These are phyloP conservation scores for Heracleum sosnowskyi DNA, from an alignment of 129 eudicot species.

Conservation along the genomic window DNA sequence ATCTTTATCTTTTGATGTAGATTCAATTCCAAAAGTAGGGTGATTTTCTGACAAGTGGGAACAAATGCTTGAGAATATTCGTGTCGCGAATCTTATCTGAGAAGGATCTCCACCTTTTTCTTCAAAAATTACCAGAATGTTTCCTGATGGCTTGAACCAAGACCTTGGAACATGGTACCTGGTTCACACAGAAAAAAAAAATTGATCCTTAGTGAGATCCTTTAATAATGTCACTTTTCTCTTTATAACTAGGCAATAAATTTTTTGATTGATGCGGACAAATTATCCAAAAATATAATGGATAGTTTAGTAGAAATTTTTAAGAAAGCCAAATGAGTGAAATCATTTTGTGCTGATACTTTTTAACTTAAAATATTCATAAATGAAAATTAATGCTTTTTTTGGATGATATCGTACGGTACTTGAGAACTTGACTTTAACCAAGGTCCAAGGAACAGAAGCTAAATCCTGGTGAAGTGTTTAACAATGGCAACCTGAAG, in stretches of 20 bases:
- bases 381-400: neutral
- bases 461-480: neutral
- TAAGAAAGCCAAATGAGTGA: neutral
- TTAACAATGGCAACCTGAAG: neutral
- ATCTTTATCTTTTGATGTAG: conserved; percentile 17
- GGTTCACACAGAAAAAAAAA: neutral
- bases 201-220: neutral
- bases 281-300: neutral
- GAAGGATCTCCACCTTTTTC: conserved; percentile 97
- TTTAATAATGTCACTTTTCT: neutral
- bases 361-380: neutral
- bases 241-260: neutral
- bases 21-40: conserved; percentile 41
- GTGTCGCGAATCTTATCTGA: conserved; percentile 57
- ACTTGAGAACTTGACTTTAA: neutral
- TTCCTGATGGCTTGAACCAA: conserved; percentile 94
- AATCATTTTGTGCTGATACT: neutral
- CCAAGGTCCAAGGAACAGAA: neutral
- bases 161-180: conserved; percentile 99
- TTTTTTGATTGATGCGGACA: neutral
- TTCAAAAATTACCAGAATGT: conserved; percentile 77
- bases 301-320: neutral
- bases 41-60: conserved; percentile 64
- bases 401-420: neutral
- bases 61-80: conserved; percentile 54